phyloP scores from a whole-genome alignment of 1,284 basidiomycete genomes.

The Puccinia coronata region DNA sequence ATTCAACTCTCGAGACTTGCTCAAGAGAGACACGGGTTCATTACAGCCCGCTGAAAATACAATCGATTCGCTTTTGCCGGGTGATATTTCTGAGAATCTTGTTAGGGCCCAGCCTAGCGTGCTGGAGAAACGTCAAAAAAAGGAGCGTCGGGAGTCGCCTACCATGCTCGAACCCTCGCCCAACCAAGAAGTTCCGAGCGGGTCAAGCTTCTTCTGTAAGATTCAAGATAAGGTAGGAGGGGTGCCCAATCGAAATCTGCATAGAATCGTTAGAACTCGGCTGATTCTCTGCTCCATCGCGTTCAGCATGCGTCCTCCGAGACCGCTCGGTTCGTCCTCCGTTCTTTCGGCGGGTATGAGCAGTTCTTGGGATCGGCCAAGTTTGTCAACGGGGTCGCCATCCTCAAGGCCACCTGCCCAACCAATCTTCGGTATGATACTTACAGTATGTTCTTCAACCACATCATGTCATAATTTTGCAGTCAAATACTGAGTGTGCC shows the following conservation, averaged over 20 bases:
- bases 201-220: conserved; percentile 8
- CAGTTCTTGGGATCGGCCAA: conserved; percentile 17
- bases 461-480: no score
- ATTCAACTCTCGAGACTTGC: neutral
- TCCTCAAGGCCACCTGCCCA: conserved; percentile 22
- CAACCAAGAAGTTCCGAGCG: conserved; percentile 20
- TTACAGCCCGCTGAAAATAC: neutral
- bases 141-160: neutral
- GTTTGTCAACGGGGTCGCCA: conserved; percentile 22
- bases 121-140: neutral
- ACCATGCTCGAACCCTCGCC: conserved; percentile 17
- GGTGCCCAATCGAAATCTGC: no score
- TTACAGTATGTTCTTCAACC: conserved; percentile 9
- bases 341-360: conserved; percentile 21
- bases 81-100: neutral
- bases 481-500: neutral
- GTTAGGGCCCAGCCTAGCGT: neutral
- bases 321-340: conserved; percentile 11
- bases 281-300: neutral
- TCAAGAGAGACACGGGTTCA: neutral
- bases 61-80: neutral
- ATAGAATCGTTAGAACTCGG: no score
- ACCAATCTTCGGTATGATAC: conserved; percentile 19
- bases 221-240: conserved; percentile 27
- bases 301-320: conserved; percentile 22